Conservation (phyloP, 306 rosid genomes). For the Castanospermum australe region DNA sequence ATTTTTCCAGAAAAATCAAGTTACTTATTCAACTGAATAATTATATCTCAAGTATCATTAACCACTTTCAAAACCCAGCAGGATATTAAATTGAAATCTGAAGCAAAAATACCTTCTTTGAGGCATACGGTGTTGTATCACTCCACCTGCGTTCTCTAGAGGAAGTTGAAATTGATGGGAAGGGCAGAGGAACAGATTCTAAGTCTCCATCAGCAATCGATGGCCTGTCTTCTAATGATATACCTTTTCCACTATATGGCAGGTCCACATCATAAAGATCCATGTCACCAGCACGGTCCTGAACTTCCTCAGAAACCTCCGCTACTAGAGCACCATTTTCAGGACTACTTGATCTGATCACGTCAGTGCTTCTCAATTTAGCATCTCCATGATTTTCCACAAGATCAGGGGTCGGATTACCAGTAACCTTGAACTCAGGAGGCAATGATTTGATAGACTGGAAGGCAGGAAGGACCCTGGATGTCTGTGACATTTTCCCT, state of each 20-base stretch:
- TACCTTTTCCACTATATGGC: slow-evolving; percentile 50
- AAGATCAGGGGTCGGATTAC: slow-evolving; percentile 38
- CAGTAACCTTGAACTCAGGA: slow-evolving; percentile 49
- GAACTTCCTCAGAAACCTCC: slow-evolving; percentile 40
- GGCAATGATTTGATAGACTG: slow-evolving; percentile 72
- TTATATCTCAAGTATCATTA: not conserved
- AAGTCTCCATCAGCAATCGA: slow-evolving; percentile 53
- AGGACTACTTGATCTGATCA: slow-evolving; percentile 33
- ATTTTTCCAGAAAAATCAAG: slow-evolving; percentile 11
- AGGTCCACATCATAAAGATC: slow-evolving; percentile 68
- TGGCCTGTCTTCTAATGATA: slow-evolving; percentile 47
- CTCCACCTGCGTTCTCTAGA: slow-evolving; percentile 71
- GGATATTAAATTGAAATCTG: slow-evolving; percentile 14
- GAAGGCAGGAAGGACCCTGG: slow-evolving; percentile 45
- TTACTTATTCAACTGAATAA: not conserved
- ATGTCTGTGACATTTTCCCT: slow-evolving; percentile 55
- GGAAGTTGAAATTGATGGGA: slow-evolving; percentile 55
- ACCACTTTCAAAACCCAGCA: not conserved
- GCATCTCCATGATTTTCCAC: slow-evolving; percentile 33
- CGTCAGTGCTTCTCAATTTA: slow-evolving; percentile 38
- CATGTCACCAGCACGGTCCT: slow-evolving; percentile 26
- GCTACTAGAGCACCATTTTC: slow-evolving; percentile 42
- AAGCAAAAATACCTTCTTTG: slow-evolving; percentile 75
- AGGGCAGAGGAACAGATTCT: slow-evolving; percentile 51
- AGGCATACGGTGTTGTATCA: slow-evolving; percentile 74